phyloP scores from a whole-genome alignment of 192 early-diverging fungal species.

The Pilaira anomala region DNA sequence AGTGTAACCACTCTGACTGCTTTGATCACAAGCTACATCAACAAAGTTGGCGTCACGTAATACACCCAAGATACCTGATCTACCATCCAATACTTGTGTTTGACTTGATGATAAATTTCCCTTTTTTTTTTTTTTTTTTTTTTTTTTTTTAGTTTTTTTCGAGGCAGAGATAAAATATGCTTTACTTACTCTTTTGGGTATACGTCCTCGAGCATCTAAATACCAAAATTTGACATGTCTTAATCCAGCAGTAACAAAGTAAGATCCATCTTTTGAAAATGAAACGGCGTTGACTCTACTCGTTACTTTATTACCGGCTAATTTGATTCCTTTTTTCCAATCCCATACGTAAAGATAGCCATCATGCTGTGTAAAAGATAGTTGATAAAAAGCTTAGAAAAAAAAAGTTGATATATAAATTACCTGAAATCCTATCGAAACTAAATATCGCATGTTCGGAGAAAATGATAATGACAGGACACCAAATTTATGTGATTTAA shows the following conservation, averaged over 20 bases:
- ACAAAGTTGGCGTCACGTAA: conserved; percentile 70
- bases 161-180: too few relatives aligned
- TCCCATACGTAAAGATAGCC: conserved; percentile 83
- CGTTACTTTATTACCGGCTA: conserved; percentile 64
- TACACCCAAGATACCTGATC: conserved; percentile 62
- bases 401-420: background rate
- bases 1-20: conserved; percentile 35
- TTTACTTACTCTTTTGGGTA: conserved; percentile 31
- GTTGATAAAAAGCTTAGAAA: background rate
- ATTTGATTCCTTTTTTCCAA: conserved; percentile 58
- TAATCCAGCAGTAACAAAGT: conserved; percentile 76
- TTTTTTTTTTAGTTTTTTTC: too few relatives aligned
- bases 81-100: conserved; percentile 63
- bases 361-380: conserved; percentile 59
- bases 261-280: conserved; percentile 60
- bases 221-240: conserved; percentile 83
- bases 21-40: conserved; percentile 54
- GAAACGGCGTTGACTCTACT: conserved; percentile 59
- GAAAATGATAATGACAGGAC: conserved; percentile 67
- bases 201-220: conserved; percentile 46
- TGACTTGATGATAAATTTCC: conserved; percentile 19
- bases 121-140: background rate
- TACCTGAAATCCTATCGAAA: conserved; percentile 77
- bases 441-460: conserved; percentile 62
- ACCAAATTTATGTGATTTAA: conserved; percentile 78